Evolutionary conservation across 805 yeast species (phyloP), one percentile per base, ranked within the genome.

Genomic region (Scheffersomyces ergatensis): DNA sequence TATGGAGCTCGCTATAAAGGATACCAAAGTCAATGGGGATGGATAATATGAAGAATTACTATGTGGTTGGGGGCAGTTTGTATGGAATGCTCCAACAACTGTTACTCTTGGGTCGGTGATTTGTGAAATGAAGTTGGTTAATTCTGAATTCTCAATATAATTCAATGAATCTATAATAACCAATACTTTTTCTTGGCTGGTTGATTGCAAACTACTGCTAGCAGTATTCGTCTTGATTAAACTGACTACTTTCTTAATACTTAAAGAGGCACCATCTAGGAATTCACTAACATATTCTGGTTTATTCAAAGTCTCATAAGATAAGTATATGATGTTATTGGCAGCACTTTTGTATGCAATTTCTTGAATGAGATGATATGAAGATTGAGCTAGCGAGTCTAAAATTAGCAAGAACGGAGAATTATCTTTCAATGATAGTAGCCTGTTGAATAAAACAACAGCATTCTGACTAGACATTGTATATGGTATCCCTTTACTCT

Each of bases 1-100:
- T 1, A 87, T 76, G 1, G 87, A 71, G 2, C 92, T 83, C 2
- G 97, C 89, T 57, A 89, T 78, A 54, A 79, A 89, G 27, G 75
- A 66, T 21, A 89, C 63, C 18, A 85, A 55, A 5, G 69, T 69
- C n/a, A 70, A 42, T 0, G 77, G 56, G 0, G 72, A 55, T 0
- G 95, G 95, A 44, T 76, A 78, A 39, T 78, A 74, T 1, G 48
- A 29, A 14, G 51, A 42, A n/a, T 49, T 52, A 67, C 15, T 67
- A 34, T 25, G 75, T 65, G 79, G 15, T 15, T 49, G 52, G 1
- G 67, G 78, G n/a, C 58, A 49, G 36, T 61, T 58, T 5, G 55
- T 55, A 44, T 72, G 78, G 42, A 41, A 69, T 2, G 62, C 58
- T 0, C 64, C 77, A 25, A 72, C 43, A 1, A 71, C 45, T 0